These are phyloP conservation scores for Hyaloscypha hepaticicola DNA, from an alignment of 495 filamentous ascomycete genomes.

Conservation along the genomic window DNA sequence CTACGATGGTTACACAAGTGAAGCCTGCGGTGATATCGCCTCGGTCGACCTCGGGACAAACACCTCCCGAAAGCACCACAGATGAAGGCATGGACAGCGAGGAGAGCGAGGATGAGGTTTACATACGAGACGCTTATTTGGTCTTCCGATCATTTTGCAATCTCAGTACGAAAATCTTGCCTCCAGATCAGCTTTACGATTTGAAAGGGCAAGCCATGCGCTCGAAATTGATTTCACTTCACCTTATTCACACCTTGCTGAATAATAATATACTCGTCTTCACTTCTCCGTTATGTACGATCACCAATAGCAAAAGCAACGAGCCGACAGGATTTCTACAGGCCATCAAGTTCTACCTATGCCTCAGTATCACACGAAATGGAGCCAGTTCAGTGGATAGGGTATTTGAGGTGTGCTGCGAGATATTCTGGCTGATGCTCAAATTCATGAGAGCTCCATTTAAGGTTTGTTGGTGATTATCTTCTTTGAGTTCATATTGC, in stretches of 20 bases:
- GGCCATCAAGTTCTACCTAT: constrained; percentile 93
- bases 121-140: constrained; percentile 92
- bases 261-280: constrained; percentile 89
- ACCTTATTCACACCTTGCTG: constrained; percentile 89
- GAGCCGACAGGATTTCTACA: constrained; percentile 91
- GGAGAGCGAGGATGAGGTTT: constrained; percentile 95
- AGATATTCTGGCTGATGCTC: constrained; percentile 97
- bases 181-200: constrained; percentile 88
- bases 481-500: not conserved
- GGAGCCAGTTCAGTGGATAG: constrained; percentile 86
- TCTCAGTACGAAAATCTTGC: constrained; percentile 85
- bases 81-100: constrained; percentile 56
- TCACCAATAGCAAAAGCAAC: constrained; percentile 77
- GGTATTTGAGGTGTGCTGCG: constrained; percentile 94
- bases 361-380: constrained; percentile 89
- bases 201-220: constrained; percentile 93
- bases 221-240: constrained; percentile 91
- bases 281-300: constrained; percentile 83
- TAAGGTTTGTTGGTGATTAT: constrained; percentile 58
- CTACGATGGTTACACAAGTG: constrained; percentile 86
- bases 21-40: constrained; percentile 53
- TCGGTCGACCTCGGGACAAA: constrained; percentile 59
- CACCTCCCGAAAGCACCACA: constrained; percentile 47
- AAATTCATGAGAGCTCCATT: constrained; percentile 91
- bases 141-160: constrained; percentile 98